A percentile compares a stretch with the other conserved stretches of the same genome.
phyloP scores from a whole-genome alignment of 2,329 filamentous ascomycete genomes.

The Penicillium frequentans region DNA sequence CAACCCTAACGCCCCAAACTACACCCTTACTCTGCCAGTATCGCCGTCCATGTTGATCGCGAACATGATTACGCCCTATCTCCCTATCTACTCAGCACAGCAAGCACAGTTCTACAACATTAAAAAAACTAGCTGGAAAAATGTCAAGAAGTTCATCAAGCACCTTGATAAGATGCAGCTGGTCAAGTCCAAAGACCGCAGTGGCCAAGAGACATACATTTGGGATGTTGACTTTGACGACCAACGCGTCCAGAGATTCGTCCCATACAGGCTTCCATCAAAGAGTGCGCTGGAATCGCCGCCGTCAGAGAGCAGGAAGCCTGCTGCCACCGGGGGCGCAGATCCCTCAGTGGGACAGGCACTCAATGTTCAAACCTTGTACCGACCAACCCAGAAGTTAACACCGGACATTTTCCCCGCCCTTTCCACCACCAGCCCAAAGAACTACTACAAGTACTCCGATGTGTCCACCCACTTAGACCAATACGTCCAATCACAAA shows the following conservation, averaged over 20 bases:
- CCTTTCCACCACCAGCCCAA: slow-evolving; percentile 48
- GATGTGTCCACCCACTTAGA: slow-evolving; percentile 60
- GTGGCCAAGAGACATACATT: slow-evolving; percentile 64
- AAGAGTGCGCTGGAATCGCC: slow-evolving; percentile 49
- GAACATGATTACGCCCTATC: slow-evolving; percentile 64
- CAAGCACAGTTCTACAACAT: slow-evolving; percentile 62
- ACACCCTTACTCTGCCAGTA: slow-evolving; percentile 62
- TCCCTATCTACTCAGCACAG: slow-evolving; percentile 58
- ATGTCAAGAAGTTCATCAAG: slow-evolving; percentile 69
- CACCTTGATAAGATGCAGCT: slow-evolving; percentile 63
- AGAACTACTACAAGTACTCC: slow-evolving; percentile 58
- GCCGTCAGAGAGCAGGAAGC: slow-evolving; percentile 28
- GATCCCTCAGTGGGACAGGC: slow-evolving; percentile 47
- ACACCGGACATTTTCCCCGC: slow-evolving; percentile 54
- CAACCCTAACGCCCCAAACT: slow-evolving; percentile 52
- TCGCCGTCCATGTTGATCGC: slow-evolving; percentile 64
- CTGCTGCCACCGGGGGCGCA: slow-evolving; percentile 24
- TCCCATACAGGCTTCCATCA: slow-evolving; percentile 63
- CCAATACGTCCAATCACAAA: slow-evolving; percentile 59
- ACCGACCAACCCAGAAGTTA: slow-evolving; percentile 59
- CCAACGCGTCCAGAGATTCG: slow-evolving; percentile 54
- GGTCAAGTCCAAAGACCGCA: slow-evolving; percentile 65
- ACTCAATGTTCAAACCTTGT: slow-evolving; percentile 52
- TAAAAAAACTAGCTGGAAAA: slow-evolving; percentile 72
- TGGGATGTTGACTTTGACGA: slow-evolving; percentile 66